A percentile compares a stretch with the other conserved stretches of the same genome.
These are phyloP conservation scores for Suhomyces coccinellae DNA, from an alignment of 1,139 yeast genomes.

Conservation along the genomic window DNA sequence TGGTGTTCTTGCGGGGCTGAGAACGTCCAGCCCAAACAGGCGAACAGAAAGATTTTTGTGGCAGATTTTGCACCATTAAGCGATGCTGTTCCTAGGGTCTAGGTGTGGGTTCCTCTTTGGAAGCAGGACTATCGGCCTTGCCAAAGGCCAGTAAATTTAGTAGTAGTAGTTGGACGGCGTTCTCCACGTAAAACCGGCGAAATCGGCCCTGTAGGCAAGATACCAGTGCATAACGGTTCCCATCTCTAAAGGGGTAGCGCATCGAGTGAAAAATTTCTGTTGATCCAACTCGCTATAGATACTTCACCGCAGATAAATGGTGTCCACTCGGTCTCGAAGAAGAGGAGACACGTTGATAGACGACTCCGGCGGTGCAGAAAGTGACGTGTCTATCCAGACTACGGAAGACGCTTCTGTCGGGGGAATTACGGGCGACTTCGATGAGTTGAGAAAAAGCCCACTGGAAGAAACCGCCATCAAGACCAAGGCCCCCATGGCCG, in stretches of 20 bases:
- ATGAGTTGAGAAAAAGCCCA: neutral
- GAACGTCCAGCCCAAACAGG: too few relatives aligned
- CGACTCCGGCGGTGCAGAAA: neutral
- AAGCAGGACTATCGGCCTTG: too few relatives aligned
- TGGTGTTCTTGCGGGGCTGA: neutral
- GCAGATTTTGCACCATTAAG: constrained; percentile 1
- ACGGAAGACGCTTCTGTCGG: neutral
- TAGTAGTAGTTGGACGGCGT: too few relatives aligned
- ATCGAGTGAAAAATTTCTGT: constrained; percentile 14
- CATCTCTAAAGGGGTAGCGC: constrained; percentile 14
- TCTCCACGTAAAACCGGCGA: too few relatives aligned
- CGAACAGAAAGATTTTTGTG: neutral
- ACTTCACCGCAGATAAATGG: constrained; percentile 6
- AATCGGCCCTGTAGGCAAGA: too few relatives aligned
- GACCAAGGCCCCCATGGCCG: too few relatives aligned
- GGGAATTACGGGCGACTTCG: neutral
- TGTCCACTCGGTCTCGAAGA: constrained; percentile 10
- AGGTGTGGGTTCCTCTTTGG: too few relatives aligned
- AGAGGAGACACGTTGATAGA: constrained; percentile 3
- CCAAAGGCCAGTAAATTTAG: too few relatives aligned
- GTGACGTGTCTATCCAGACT: neutral
- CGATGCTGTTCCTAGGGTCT: neutral
- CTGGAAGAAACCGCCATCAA: too few relatives aligned
- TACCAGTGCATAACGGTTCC: neutral
- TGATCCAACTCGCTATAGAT: constrained; percentile 4